A percentile compares a stretch with the other conserved stretches of the same genome.
These are phyloP conservation scores for Cymbopogon citratus DNA, from an alignment of 176 grass and related monocot species.

Conservation along the genomic window DNA sequence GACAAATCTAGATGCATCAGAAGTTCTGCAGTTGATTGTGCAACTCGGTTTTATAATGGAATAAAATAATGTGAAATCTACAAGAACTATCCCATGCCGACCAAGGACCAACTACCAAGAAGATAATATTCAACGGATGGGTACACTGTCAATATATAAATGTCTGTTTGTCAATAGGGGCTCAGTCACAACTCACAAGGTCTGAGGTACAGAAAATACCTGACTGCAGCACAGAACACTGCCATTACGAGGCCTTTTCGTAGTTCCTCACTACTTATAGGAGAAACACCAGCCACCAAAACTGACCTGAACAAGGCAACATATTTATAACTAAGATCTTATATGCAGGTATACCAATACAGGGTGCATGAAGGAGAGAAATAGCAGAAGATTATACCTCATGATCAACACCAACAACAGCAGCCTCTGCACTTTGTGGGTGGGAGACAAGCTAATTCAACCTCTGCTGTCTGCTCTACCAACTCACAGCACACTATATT, in stretches of 20 bases:
- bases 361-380: not conserved
- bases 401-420: constrained; percentile 84
- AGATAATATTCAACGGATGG: not conserved
- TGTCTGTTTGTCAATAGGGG: not conserved
- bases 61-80: not conserved
- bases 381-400: constrained; percentile 45
- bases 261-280: constrained; percentile 63
- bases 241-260: constrained; percentile 48
- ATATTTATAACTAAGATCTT: too few species aligned
- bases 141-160: not conserved
- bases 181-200: not conserved
- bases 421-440: constrained; percentile 71
- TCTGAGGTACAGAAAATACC: constrained; percentile 26
- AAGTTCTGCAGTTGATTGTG: not conserved
- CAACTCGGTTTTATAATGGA: not conserved
- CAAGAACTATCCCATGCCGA: not conserved
- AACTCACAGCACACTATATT: constrained; percentile 62
- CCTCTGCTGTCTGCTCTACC: constrained; percentile 82
- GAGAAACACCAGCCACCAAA: constrained; percentile 53
- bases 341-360: not conserved
- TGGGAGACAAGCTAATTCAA: constrained; percentile 81
- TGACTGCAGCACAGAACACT: constrained; percentile 64
- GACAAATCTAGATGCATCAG: not conserved
- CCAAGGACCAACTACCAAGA: not conserved
- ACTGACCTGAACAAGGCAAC: not conserved